phyloP scores from a whole-genome alignment of 2,329 filamentous ascomycete species.

The Cladosporium oxysporum region DNA sequence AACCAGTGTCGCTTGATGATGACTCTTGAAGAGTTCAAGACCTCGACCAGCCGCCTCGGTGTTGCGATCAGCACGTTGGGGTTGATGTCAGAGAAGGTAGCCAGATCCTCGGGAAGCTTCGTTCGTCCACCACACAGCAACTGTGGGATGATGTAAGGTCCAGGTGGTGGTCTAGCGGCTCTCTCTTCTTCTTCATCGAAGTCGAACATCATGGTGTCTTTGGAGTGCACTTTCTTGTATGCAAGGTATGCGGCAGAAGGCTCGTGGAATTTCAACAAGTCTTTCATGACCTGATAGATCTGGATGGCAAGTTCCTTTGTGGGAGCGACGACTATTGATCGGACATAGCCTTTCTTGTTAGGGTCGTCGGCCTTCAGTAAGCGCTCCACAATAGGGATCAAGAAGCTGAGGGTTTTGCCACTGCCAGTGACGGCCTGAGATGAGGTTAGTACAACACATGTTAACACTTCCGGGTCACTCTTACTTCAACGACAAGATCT shows the following conservation, averaged over 20 bases:
- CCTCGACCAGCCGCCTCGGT: slow-evolving; percentile 83
- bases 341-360: slow-evolving; percentile 85
- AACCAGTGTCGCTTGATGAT: slow-evolving; percentile 54
- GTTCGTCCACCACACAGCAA: slow-evolving; percentile 83
- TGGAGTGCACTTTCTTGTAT: slow-evolving; percentile 39
- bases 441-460: not conserved
- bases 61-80: slow-evolving; percentile 91
- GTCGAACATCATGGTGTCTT: slow-evolving; percentile 38
- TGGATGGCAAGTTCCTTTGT: slow-evolving; percentile 90
- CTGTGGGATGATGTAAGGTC: slow-evolving; percentile 71
- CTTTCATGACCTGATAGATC: slow-evolving; percentile 78
- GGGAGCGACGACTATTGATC: slow-evolving; percentile 87
- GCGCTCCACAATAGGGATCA: slow-evolving; percentile 81
- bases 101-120: slow-evolving; percentile 80
- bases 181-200: slow-evolving; percentile 43
- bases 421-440: slow-evolving; percentile 78
- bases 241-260: slow-evolving; percentile 71
- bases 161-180: slow-evolving; percentile 36
- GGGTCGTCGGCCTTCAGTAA: slow-evolving; percentile 78
- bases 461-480: not conserved
- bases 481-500: slow-evolving; percentile 83
- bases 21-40: slow-evolving; percentile 71
- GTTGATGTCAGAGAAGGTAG: slow-evolving; percentile 77
- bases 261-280: slow-evolving; percentile 78
- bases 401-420: slow-evolving; percentile 84